phyloP scores from a whole-genome alignment of 2,329 filamentous ascomycete genomes.

The Xylariaceae sp. region DNA sequence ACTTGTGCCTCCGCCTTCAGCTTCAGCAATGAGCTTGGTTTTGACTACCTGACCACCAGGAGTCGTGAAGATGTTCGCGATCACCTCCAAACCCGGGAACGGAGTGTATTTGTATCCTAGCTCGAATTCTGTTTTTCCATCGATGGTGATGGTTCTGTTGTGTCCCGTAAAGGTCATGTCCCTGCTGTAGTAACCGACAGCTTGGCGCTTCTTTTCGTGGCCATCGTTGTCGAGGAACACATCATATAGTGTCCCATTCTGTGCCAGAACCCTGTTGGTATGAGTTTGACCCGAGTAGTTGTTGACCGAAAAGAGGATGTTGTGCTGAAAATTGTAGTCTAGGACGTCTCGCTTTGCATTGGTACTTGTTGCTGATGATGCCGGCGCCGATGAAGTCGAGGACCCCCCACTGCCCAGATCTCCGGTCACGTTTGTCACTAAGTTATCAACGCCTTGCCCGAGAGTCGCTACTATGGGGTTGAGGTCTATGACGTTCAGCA shows the following conservation, averaged over 20 bases:
- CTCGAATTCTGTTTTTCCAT: slow-evolving; percentile 45
- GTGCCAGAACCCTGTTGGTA: slow-evolving; percentile 53
- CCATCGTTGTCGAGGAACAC: slow-evolving; percentile 52
- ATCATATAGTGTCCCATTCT: slow-evolving; percentile 53
- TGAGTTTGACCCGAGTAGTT: slow-evolving; percentile 54
- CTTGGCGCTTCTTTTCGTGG: slow-evolving; percentile 36
- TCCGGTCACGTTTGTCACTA: slow-evolving; percentile 42
- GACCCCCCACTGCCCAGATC: slow-evolving; percentile 21
- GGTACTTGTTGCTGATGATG: slow-evolving; percentile 5
- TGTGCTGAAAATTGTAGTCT: slow-evolving; percentile 48
- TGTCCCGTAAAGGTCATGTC: slow-evolving; percentile 55
- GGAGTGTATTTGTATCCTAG: slow-evolving; percentile 52
- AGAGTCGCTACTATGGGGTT: slow-evolving; percentile 57
- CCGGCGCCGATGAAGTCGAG: slow-evolving; percentile 20
- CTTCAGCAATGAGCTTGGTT: slow-evolving; percentile 50
- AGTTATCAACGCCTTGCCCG: slow-evolving; percentile 44
- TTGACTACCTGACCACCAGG: slow-evolving; percentile 43
- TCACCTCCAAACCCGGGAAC: slow-evolving; percentile 43
- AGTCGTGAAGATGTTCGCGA: slow-evolving; percentile 47
- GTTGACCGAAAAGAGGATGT: slow-evolving; percentile 58
- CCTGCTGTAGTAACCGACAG: slow-evolving; percentile 46
- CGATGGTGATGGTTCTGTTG: slow-evolving; percentile 41
- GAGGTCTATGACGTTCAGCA: slow-evolving; percentile 55
- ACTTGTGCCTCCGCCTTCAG: slow-evolving; percentile 48
- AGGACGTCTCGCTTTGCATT: slow-evolving; percentile 24